Percentiles rank a stretch among this genome's conserved stretches.
Conservation (phyloP, 345 rosid species). For the Carallia brachiata region DNA sequence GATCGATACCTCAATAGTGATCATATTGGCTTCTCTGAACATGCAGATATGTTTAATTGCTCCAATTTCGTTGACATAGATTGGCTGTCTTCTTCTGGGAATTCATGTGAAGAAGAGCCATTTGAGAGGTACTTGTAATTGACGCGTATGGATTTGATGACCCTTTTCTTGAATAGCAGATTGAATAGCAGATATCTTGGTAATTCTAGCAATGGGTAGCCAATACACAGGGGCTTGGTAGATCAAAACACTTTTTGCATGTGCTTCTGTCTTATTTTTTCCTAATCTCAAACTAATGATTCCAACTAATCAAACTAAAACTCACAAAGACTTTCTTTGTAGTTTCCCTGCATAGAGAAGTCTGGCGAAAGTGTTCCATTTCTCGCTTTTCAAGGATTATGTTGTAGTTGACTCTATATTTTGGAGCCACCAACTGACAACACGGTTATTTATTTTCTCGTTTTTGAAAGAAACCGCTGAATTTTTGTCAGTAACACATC, state of each 20-base stretch:
- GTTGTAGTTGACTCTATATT: no score
- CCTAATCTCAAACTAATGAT: neutral
- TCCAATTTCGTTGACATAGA: conserved; percentile 93
- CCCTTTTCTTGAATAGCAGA: no score
- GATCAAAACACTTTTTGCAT: no score
- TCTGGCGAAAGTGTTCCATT: neutral
- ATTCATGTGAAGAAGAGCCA: conserved; percentile 82
- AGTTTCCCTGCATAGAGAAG: neutral
- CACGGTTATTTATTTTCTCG: no score
- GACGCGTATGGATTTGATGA: no score
- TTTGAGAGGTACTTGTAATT: conserved; percentile 64
- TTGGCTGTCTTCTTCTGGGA: conserved; percentile 91
- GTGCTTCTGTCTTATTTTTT: no score
- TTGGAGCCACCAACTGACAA: no score
- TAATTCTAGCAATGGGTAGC: no score
- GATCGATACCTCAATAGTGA: conserved; percentile 46
- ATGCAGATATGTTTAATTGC: conserved; percentile 58
- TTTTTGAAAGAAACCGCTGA: no score
- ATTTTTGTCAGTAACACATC: no score
- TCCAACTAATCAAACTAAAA: neutral
- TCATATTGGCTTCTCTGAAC: conserved; percentile 56
- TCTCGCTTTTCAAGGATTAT: neutral
- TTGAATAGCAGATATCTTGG: no score
- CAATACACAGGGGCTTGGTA: no score
- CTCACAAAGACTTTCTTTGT: neutral